Conservation (phyloP, 2,329 filamentous ascomycete species). For the Colletotrichum cordylinicola region DNA sequence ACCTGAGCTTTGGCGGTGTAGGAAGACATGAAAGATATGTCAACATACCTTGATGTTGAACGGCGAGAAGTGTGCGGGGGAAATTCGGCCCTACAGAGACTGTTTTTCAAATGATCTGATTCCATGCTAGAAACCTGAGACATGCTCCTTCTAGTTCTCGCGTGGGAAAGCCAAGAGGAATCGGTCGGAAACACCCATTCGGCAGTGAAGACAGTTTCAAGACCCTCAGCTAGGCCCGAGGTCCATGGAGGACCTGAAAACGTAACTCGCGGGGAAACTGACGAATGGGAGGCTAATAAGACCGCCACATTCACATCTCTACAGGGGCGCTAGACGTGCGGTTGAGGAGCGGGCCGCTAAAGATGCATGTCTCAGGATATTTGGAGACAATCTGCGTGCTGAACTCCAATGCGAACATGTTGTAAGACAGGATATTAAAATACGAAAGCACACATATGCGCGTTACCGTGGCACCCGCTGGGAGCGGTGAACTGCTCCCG, state of each 20-base stretch:
- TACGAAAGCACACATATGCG: background rate
- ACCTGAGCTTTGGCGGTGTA: background rate
- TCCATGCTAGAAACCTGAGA: background rate
- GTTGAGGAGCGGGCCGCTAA: background rate
- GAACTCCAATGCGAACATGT: background rate
- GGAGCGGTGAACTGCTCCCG: background rate
- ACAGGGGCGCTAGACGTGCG: background rate
- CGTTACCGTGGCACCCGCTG: background rate
- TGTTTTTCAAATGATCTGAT: background rate
- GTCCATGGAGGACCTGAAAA: background rate
- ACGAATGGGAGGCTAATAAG: background rate
- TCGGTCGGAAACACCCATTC: background rate
- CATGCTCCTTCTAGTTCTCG: background rate
- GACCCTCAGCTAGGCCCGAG: background rate
- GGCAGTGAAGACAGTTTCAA: background rate
- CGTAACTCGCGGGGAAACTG: background rate
- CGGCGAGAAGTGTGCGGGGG: background rate
- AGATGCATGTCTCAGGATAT: background rate
- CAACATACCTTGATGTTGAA: background rate
- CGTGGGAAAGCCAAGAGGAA: background rate
- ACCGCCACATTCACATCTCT: background rate
- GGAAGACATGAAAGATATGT: background rate
- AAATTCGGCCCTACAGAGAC: background rate
- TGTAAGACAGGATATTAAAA: background rate
- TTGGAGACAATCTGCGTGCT: background rate